phyloP scores from a whole-genome alignment of 805 yeast species.

The Wickerhamiella australiensis region DNA sequence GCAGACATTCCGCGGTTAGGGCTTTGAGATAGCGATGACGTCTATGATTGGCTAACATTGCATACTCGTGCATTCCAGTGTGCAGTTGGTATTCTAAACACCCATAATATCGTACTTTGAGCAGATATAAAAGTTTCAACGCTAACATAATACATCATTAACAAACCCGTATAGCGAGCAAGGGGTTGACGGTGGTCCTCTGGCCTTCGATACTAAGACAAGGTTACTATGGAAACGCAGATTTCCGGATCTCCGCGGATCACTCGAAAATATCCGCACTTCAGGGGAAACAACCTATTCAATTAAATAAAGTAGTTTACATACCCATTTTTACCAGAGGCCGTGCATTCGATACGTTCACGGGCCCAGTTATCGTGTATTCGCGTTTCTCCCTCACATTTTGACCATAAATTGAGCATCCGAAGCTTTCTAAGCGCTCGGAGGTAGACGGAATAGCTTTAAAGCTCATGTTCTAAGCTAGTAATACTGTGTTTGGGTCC shows the following conservation, averaged over 20 bases:
- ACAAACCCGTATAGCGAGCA: no score
- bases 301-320: not conserved
- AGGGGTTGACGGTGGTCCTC: no score
- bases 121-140: no score
- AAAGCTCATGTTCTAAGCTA: not conserved
- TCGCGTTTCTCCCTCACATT: no score
- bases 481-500: not conserved
- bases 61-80: not conserved
- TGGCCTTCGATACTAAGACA: not conserved
- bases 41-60: not conserved
- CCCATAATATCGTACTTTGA: not conserved
- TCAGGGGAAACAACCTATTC: not conserved
- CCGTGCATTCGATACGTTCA: no score
- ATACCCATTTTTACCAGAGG: not conserved
- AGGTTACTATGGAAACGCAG: not conserved
- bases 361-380: no score
- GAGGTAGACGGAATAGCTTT: not conserved
- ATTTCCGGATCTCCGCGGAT: conserved; percentile 1
- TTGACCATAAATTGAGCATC: no score
- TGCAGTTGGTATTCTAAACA: not conserved
- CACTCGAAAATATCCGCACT: not conserved
- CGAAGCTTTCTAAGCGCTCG: not conserved
- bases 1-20: conserved; percentile 10
- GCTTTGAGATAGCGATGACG: conserved; percentile 1
- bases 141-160: no score